These are phyloP conservation scores for Russula griseocarnosa DNA, from an alignment of 768 basidiomycete genomes.

Conservation along the genomic window DNA sequence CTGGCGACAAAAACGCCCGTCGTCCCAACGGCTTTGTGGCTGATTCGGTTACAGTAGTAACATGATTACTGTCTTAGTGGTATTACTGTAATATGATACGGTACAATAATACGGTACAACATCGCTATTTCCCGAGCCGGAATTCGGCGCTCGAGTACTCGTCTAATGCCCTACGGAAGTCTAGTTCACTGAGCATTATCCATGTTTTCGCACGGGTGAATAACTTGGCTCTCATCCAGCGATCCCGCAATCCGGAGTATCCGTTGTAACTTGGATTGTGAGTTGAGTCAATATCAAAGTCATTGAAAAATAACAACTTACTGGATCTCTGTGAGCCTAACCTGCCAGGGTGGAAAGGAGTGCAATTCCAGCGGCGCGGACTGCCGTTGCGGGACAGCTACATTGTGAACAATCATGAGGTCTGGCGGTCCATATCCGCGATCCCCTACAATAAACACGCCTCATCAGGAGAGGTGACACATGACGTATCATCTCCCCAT, in stretches of 20 bases:
- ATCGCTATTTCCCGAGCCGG: conserved; percentile 56
- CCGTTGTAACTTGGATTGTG: conserved; percentile 29
- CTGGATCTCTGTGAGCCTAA: conserved; percentile 77
- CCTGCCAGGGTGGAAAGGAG: conserved; percentile 84
- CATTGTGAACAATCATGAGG: conserved; percentile 68
- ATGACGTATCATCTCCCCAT: neutral
- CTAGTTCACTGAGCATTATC: conserved; percentile 40
- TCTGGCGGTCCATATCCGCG: conserved; percentile 63
- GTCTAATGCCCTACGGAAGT: conserved; percentile 68
- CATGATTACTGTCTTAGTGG: neutral
- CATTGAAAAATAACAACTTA: conserved; percentile 38
- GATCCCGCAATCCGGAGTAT: conserved; percentile 6
- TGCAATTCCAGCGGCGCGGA: conserved; percentile 57
- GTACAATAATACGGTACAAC: too few species aligned
- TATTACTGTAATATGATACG: neutral
- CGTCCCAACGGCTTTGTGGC: conserved; percentile 1
- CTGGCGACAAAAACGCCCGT: neutral
- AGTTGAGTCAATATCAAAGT: conserved; percentile 3
- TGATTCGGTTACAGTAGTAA: too few species aligned
- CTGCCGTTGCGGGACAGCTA: conserved; percentile 40
- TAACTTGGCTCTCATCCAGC: conserved; percentile 5
- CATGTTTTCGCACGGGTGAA: conserved; percentile 18
- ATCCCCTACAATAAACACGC: conserved; percentile 39
- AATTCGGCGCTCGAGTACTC: conserved; percentile 71
- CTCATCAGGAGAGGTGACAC: neutral